These are phyloP conservation scores for Neoconidiobolus thromboides DNA, from an alignment of 371 early-diverging fungal species.

Conservation along the genomic window DNA sequence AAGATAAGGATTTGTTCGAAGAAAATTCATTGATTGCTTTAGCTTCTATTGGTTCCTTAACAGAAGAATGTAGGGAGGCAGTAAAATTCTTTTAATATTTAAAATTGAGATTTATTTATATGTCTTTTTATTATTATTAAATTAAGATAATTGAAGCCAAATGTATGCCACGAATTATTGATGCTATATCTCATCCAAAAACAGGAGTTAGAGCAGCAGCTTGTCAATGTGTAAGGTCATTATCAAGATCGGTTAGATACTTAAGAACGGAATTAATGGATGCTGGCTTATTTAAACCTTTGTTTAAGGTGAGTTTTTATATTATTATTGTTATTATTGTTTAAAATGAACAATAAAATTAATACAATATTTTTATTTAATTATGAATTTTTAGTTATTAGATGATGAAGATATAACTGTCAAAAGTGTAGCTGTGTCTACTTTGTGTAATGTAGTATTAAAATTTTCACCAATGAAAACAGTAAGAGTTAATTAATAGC, in stretches of 20 bases:
- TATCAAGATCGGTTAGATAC: slow-evolving; percentile 61
- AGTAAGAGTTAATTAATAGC: slow-evolving; percentile 9
- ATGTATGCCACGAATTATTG: slow-evolving; percentile 50
- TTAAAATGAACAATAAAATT: no score
- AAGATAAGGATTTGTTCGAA: slow-evolving; percentile 1
- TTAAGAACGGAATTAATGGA: slow-evolving; percentile 66
- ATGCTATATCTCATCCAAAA: slow-evolving; percentile 36
- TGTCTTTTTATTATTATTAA: background rate
- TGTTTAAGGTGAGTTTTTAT: slow-evolving; percentile 32
- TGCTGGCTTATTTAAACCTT: slow-evolving; percentile 48
- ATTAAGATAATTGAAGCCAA: slow-evolving; percentile 50
- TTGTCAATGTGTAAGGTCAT: slow-evolving; percentile 53
- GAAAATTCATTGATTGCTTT: slow-evolving; percentile 54
- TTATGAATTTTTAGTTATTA: slow-evolving; percentile 22
- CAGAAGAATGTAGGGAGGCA: slow-evolving; percentile 64
- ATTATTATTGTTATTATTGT: background rate
- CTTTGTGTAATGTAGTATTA: slow-evolving; percentile 68
- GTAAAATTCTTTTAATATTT: slow-evolving; percentile 8
- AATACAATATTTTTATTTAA: background rate
- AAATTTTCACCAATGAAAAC: slow-evolving; percentile 81
- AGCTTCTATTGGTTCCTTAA: slow-evolving; percentile 49
- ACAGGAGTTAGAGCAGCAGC: slow-evolving; percentile 51
- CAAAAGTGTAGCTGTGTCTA: slow-evolving; percentile 54
- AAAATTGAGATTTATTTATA: background rate
- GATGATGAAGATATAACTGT: slow-evolving; percentile 42